phyloP scores from a whole-genome alignment of 2,329 filamentous ascomycete species.

The Fusarium anguioides region DNA sequence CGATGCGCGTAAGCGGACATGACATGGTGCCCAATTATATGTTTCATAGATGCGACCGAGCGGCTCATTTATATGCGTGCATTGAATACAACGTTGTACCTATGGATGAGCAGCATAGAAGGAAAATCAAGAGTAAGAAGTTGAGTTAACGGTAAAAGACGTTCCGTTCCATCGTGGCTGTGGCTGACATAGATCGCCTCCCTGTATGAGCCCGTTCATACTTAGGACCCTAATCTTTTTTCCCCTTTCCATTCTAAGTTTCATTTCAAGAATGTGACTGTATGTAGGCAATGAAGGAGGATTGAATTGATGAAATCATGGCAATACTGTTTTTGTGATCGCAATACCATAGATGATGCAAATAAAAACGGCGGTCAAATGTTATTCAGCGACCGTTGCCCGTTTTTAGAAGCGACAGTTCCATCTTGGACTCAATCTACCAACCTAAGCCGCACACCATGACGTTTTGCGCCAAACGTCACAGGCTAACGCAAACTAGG shows the following conservation, averaged over 20 bases:
- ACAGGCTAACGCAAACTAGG: slow-evolving; percentile 19
- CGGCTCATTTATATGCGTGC: slow-evolving; percentile 1
- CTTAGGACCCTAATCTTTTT: not conserved
- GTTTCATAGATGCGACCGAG: not conserved
- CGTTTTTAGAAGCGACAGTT: slow-evolving; percentile 23
- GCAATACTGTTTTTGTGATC: too few species aligned
- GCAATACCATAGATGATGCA: not conserved
- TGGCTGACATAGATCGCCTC: slow-evolving; percentile 31
- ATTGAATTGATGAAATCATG: not conserved
- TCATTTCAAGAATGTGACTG: not conserved
- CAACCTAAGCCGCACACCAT: slow-evolving; percentile 40
- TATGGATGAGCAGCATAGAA: not conserved
- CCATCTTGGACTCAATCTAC: slow-evolving; percentile 31
- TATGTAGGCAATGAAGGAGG: not conserved
- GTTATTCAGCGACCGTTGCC: slow-evolving; percentile 19
- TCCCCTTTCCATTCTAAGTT: not conserved
- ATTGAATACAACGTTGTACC: slow-evolving; percentile 34
- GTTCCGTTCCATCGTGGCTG: slow-evolving; percentile 33
- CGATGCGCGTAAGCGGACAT: slow-evolving; percentile 9
- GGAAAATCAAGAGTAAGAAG: not conserved
- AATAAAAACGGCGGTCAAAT: not conserved
- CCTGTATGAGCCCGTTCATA: slow-evolving; percentile 20
- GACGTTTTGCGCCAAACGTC: slow-evolving; percentile 33
- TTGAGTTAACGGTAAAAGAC: not conserved
- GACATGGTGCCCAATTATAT: slow-evolving; percentile 3